Evolutionary conservation across 306 rosid species (phyloP).

Genomic region (Rosa lucieae): DNA sequence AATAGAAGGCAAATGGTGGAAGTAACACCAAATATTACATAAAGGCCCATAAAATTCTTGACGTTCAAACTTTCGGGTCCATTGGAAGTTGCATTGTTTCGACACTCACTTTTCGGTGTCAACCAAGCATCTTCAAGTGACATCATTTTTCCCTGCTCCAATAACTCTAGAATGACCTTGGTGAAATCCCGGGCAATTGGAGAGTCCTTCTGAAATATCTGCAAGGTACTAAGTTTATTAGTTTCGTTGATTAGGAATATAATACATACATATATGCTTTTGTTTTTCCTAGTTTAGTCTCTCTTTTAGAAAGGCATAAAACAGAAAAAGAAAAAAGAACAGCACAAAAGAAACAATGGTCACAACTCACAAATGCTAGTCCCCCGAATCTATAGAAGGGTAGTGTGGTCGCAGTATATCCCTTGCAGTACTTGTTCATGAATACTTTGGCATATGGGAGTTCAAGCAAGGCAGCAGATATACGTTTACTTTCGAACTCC

Average conservation of each 20-base stretch:
- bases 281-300: too few species aligned
- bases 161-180: constrained; percentile 42
- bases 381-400: constrained; percentile 53
- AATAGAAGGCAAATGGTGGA: constrained; percentile 49
- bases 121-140: constrained; percentile 47
- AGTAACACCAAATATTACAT: constrained; percentile 44
- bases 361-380: constrained; percentile 56
- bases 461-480: constrained; percentile 66
- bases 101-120: constrained; percentile 19
- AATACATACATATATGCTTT: too few species aligned
- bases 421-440: constrained; percentile 45
- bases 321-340: not conserved
- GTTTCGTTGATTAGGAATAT: not conserved
- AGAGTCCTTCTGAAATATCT: constrained; percentile 64
- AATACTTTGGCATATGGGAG: constrained; percentile 55
- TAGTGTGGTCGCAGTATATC: constrained; percentile 28
- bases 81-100: constrained; percentile 19
- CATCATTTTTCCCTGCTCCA: constrained; percentile 37
- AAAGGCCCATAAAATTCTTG: constrained; percentile 47
- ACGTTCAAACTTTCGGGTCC: constrained; percentile 38
- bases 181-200: constrained; percentile 56
- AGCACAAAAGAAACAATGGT: too few species aligned
- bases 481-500: constrained; percentile 25
- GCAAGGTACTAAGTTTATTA: constrained; percentile 2
- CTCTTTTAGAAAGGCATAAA: not conserved